Conservation (phyloP, 2,329 filamentous ascomycete species). For the Aspergillus terreus region DNA sequence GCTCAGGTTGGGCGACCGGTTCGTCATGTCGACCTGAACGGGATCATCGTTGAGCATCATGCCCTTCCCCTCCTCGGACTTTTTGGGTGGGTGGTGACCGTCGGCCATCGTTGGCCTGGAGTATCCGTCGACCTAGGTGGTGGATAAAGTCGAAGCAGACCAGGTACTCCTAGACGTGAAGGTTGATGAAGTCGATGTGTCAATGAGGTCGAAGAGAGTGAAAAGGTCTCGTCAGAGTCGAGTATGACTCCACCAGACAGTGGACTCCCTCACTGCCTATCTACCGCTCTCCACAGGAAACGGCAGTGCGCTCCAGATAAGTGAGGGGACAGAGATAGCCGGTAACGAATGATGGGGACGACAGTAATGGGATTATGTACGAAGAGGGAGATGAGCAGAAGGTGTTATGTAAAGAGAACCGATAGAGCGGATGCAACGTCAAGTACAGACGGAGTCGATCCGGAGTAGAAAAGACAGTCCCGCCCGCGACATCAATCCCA, state of each 20-base stretch:
- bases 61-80: constrained; percentile 17
- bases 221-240: background rate
- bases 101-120: constrained; percentile 22
- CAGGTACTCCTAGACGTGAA: background rate
- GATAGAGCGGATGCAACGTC: constrained; percentile 14
- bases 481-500: no score
- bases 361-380: constrained; percentile 10
- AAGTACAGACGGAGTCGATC: background rate
- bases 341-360: constrained; percentile 9
- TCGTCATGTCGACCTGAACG: constrained; percentile 18
- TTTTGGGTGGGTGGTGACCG: constrained; percentile 14
- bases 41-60: constrained; percentile 23
- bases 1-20: constrained; percentile 12
- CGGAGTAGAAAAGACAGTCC: no score
- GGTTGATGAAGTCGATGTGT: background rate
- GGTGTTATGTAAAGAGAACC: constrained; percentile 24
- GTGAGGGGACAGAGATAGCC: constrained; percentile 4
- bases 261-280: background rate
- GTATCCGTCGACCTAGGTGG: constrained; percentile 3
- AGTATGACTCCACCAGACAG: constrained; percentile 8
- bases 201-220: background rate
- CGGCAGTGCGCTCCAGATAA: background rate
- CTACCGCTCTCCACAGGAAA: background rate
- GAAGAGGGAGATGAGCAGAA: constrained; percentile 4
- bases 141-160: constrained; percentile 4